These are phyloP conservation scores for Abrus precatorius DNA, from an alignment of 306 rosid genomes.

Conservation along the genomic window DNA sequence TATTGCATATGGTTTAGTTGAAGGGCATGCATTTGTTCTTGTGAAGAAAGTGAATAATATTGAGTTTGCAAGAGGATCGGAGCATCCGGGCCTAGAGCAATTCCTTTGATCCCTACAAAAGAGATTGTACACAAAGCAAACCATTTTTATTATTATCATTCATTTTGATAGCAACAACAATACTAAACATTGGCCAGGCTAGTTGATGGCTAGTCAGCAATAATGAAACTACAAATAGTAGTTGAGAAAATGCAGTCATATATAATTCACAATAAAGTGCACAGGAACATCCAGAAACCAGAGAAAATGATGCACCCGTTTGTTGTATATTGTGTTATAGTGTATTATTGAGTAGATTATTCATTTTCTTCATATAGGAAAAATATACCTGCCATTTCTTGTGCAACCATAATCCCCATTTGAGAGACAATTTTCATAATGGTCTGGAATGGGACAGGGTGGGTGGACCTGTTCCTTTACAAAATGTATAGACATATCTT, in stretches of 20 bases:
- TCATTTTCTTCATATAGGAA: conserved; percentile 10
- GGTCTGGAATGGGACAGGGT: conserved; percentile 14
- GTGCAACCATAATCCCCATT: conserved; percentile 6
- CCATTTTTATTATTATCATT: not conserved
- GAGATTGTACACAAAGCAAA: not conserved
- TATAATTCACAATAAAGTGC: not conserved
- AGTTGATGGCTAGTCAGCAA: conserved; percentile 40
- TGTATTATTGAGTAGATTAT: not conserved
- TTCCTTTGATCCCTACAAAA: not conserved
- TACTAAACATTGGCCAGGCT: conserved; percentile 36
- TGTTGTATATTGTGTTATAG: conserved; percentile 40
- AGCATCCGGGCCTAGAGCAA: not conserved
- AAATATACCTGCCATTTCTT: conserved; percentile 20
- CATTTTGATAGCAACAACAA: not conserved
- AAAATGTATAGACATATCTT: not conserved
- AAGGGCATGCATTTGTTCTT: not conserved
- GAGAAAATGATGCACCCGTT: conserved; percentile 18
- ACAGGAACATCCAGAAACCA: not conserved
- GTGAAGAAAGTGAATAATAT: not conserved
- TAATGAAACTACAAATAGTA: conserved; percentile 50
- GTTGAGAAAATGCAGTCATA: conserved; percentile 21
- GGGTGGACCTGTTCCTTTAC: conserved; percentile 15
- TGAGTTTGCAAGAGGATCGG: not conserved
- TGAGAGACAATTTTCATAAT: not conserved
- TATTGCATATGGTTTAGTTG: not conserved